Percentiles rank a stretch among this genome's conserved stretches.
These are phyloP conservation scores for Marsdenia floribunda DNA, from an alignment of 257 asterid species.

Conservation along the genomic window DNA sequence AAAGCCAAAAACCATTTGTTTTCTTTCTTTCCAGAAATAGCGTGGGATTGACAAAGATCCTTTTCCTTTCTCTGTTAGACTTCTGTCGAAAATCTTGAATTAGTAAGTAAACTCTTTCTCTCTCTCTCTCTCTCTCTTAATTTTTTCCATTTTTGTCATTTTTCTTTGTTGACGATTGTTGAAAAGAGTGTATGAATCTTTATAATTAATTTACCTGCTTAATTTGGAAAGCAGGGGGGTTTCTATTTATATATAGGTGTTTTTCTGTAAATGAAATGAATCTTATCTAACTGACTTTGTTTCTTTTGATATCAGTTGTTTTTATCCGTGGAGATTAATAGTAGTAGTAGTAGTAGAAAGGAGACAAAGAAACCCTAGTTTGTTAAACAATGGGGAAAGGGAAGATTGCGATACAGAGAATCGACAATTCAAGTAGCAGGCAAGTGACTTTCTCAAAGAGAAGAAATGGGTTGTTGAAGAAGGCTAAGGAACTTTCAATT, in stretches of 20 bases:
- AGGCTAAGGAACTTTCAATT: constrained; percentile 55
- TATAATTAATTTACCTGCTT: not conserved
- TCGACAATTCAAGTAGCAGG: constrained; percentile 52
- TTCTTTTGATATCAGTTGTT: not conserved
- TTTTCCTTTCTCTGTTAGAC: constrained; percentile 14
- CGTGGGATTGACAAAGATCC: constrained; percentile 9
- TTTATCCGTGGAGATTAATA: not conserved
- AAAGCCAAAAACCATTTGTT: constrained; percentile 7
- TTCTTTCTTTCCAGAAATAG: not conserved
- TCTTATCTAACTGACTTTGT: not conserved
- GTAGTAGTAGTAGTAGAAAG: too few species aligned
- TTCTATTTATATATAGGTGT: not conserved
- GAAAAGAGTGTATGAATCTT: constrained; percentile 6
- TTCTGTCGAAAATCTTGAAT: constrained; percentile 18
- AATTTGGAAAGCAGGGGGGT: not conserved
- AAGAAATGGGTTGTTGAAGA: constrained; percentile 54
- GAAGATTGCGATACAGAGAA: constrained; percentile 51
- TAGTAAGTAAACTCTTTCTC: not conserved
- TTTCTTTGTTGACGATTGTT: too few species aligned
- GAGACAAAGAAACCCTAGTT: not conserved
- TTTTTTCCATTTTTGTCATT: too few species aligned
- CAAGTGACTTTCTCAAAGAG: constrained; percentile 72
- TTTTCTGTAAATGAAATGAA: not conserved
- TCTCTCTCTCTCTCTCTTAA: too few species aligned
- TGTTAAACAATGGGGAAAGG: constrained; percentile 50